Evolutionary conservation across 2,329 filamentous ascomycete species (phyloP), one percentile per base, ranked within the genome.

Genomic region (Calonectria ilicicola): DNA sequence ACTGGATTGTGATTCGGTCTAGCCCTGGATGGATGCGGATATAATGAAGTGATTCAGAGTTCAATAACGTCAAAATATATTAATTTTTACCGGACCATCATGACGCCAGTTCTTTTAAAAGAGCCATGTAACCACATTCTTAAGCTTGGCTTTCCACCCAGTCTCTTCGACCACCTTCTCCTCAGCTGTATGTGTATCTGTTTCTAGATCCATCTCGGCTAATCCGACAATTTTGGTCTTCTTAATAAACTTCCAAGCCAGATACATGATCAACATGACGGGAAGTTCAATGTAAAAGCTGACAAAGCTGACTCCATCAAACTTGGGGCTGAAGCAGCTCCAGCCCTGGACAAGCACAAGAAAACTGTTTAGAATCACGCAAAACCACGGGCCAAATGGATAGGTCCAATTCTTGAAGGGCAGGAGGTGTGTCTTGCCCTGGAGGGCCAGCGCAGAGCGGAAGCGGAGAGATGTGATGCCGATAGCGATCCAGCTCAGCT

Each of bases 181-280:
- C 9, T 82, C 79, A 82, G 91, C 88, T 17, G 88, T 79, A 2
- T 90, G 89, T 12, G 94, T 83, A 74, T 93, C 92, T 27, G 89
- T 89, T 44, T 87, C 83, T 21, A 95, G 82, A 80, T 95, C 93
- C 29, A 92, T 90, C 60, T 94, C 89, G 1, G 89, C 84, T 0
- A 91, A 84, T 49, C 83, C 86, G 38, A 88, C 83, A 70, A 89
- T 86, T 74, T 87, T 91, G 0, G 93, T 94, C 80, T 86, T 88
- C 82, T 94, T 92, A 73, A 91, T 70, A 1, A 94, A 29, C 82
- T 96, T 97, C 92, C 93, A 96, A 7, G 87, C 91, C 0, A 92
- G 53, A 79, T 90, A 96, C 40, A 96, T 86, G 10, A 92, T 76
- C 19, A 89, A 74, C 87, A 93, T 91, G 70, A 93, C 76, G 0